Base-by-base conservation (phyloP, 1,284 basidiomycete genomes). In the Rhodofomes roseus region DNA sequence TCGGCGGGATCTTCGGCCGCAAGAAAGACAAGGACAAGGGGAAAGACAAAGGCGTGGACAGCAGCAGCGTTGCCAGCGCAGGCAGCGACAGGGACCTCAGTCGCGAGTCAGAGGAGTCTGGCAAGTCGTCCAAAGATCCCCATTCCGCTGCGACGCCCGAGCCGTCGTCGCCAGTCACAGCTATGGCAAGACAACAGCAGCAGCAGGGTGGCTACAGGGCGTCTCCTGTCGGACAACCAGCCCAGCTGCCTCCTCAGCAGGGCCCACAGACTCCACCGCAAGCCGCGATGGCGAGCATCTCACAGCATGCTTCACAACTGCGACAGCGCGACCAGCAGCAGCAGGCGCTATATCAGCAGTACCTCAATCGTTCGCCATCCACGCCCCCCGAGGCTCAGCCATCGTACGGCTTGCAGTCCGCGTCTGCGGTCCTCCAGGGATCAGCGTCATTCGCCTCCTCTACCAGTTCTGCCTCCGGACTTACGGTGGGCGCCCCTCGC, bases 291-390 rank as follows among this genome's bases (percentile, higher is more conserved):
- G 60, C 68, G 0, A 68, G 65, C 56, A 64, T 73, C 58, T 75
- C 71, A 20, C 72, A 71, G 37, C 85, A 86, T 54, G 79, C 83
- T 0, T 82, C 87, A 9, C 85, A 88, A 54, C 79, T 96, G 56
- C 91, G 93, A 62, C 91, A 95, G 73, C 84, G 86, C 60, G 95
- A 96, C 67, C 88, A 92, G 70, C 89, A 94, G 64, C 90, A 95
- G 61, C 93, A 93, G 71, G 88, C 86, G n/a, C 77, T 93, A 51
- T 96, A 95, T 72, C 90, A 92, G 63, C 89, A 93, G 67, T 95
- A 96, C 68, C 88, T 95, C 71, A 89, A 86, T 63, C 83, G 87
- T 23, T 93, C 91, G 0, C 89, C 91, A 0, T 82, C 88, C 1
- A 86, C 87, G 1, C 84, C 88, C 1, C 87, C 89, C 0, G 90